These are phyloP conservation scores for Cutaneotrichosporon sp. DNA, from an alignment of 1,284 basidiomycete species.

Conservation along the genomic window DNA sequence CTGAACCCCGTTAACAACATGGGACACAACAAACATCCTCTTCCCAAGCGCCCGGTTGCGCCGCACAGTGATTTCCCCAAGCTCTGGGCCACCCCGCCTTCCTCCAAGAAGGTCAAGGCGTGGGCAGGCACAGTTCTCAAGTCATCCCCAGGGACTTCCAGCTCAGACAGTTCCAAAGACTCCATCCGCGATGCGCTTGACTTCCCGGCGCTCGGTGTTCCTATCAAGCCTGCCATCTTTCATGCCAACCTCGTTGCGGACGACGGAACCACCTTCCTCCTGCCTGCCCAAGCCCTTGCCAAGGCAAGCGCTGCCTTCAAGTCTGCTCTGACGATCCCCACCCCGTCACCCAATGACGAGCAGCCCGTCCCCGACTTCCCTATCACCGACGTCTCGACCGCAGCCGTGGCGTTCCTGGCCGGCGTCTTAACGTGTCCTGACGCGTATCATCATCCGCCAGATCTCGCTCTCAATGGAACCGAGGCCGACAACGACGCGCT, in stretches of 20 bases:
- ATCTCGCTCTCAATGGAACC: background rate
- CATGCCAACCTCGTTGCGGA: background rate
- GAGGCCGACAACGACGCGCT: background rate
- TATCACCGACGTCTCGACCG: background rate
- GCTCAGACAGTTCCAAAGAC: background rate
- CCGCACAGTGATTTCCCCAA: background rate
- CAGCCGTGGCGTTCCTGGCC: background rate
- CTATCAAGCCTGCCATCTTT: background rate
- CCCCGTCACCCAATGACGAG: background rate
- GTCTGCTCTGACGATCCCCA: background rate
- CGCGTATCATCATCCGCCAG: background rate
- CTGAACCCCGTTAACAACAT: background rate
- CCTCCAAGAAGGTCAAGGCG: background rate
- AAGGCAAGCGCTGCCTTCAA: background rate
- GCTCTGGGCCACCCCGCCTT: background rate
- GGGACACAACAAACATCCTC: background rate
- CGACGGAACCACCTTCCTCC: constrained; percentile 5
- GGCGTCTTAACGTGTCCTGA: background rate
- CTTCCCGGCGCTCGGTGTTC: background rate
- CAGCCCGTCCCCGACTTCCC: background rate
- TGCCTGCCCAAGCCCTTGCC: background rate
- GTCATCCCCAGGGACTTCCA: background rate
- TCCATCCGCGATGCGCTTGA: background rate
- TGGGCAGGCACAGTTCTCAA: background rate
- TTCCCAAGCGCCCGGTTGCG: background rate